Evolutionary conservation across 108 stramenopile genomes (phyloP).

Genomic region (Cyclotella sp.): DNA sequence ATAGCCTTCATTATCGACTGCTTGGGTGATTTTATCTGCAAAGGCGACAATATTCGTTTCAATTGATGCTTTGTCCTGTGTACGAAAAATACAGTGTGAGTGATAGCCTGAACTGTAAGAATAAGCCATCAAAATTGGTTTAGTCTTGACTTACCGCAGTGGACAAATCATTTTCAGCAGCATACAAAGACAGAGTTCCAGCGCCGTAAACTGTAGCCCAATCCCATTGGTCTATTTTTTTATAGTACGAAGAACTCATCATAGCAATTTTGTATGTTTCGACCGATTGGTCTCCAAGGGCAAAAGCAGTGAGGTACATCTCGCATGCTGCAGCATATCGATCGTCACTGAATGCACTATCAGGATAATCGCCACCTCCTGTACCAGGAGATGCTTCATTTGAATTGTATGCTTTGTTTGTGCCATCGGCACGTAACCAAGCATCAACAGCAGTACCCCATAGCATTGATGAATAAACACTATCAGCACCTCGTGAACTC

Average conservation of each 20-base stretch:
- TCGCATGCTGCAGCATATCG: slow-evolving; percentile 36
- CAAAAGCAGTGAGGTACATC: slow-evolving; percentile 42
- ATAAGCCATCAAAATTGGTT: not conserved
- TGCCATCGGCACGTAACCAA: slow-evolving; percentile 32
- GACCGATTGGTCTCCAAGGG: slow-evolving; percentile 14
- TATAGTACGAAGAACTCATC: slow-evolving; percentile 22
- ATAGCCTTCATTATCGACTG: slow-evolving; percentile 32
- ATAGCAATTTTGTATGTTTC: slow-evolving; percentile 22
- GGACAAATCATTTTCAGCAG: slow-evolving; percentile 28
- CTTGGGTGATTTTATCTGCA: slow-evolving; percentile 23
- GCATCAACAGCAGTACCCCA: slow-evolving; percentile 35
- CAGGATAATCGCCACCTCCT: slow-evolving; percentile 40
- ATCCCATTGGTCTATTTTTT: slow-evolving; percentile 28
- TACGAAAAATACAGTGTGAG: not conserved
- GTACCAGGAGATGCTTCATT: slow-evolving; percentile 36
- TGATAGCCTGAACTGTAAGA: not conserved
- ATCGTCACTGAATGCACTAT: slow-evolving; percentile 27
- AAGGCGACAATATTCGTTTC: slow-evolving; percentile 30
- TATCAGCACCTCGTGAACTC: slow-evolving; percentile 11
- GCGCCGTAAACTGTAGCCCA: slow-evolving; percentile 35
- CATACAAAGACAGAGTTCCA: slow-evolving; percentile 41
- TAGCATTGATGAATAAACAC: slow-evolving; percentile 1
- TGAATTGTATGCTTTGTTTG: slow-evolving; percentile 31
- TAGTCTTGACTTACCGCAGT: not conserved
- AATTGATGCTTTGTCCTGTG: slow-evolving; percentile 22